Percentiles rank a stretch among this genome's conserved stretches.
Evolutionary conservation across 129 eudicot genomes (phyloP).

Genomic region (Arctium minus): DNA sequence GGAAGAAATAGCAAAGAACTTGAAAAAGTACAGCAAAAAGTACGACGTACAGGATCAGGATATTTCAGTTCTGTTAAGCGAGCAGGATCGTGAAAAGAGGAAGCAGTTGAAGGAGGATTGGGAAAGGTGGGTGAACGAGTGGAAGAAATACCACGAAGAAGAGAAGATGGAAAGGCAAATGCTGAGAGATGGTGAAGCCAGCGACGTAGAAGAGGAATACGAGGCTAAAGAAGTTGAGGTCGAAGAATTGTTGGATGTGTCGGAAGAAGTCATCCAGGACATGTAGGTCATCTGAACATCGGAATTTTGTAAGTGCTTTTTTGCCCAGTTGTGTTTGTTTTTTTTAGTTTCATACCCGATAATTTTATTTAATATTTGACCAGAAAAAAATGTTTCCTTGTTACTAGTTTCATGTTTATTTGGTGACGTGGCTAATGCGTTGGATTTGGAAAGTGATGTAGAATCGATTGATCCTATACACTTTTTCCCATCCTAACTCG

Average conservation of each 20-base stretch:
- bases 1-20: slow-evolving; percentile 66
- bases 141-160: slow-evolving; percentile 63
- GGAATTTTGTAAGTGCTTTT: background rate
- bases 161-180: slow-evolving; percentile 57
- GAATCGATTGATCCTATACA: no score
- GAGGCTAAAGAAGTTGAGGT: slow-evolving; percentile 74
- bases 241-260: slow-evolving; percentile 59
- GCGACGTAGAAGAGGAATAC: slow-evolving; percentile 81
- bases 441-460: no score
- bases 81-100: slow-evolving; percentile 78
- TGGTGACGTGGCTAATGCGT: background rate
- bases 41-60: slow-evolving; percentile 86
- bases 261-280: slow-evolving; percentile 40
- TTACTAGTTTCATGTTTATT: background rate
- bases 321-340: background rate
- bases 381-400: background rate
- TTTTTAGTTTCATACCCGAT: slow-evolving; percentile 9
- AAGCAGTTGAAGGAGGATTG: slow-evolving; percentile 70
- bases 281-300: background rate
- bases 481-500: no score
- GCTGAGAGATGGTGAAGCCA: slow-evolving; percentile 80
- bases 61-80: slow-evolving; percentile 60
- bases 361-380: background rate
- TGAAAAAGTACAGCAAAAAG: slow-evolving; percentile 76
- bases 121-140: slow-evolving; percentile 61